A percentile compares a stretch with the other conserved stretches of the same genome.
phyloP scores from a whole-genome alignment of 176 grass and related monocot genomes.

The Paspalum vaginatum region DNA sequence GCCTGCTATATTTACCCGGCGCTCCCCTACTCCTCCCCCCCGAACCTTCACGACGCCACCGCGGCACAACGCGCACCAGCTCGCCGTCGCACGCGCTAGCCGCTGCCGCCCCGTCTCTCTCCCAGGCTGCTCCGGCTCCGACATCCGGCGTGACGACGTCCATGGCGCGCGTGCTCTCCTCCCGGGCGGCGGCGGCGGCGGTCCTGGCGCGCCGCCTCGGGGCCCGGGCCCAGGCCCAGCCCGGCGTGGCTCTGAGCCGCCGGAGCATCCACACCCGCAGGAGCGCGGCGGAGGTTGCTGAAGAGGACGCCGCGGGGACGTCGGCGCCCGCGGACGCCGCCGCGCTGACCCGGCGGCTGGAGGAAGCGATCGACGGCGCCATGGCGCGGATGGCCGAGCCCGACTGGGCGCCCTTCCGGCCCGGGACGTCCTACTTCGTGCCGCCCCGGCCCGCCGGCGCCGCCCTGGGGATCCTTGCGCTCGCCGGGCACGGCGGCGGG shows the following conservation, averaged over 20 bases:
- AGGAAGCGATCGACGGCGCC: constrained; percentile 59
- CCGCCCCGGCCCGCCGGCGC: constrained; percentile 46
- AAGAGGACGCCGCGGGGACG: constrained; percentile 29
- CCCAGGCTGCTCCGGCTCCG: neutral
- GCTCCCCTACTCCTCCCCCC: neutral
- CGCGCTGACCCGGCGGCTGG: constrained; percentile 28
- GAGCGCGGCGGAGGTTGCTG: constrained; percentile 10
- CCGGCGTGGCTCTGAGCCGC: neutral
- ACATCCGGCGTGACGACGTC: neutral
- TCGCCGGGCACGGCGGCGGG: neutral
- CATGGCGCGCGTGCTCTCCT: constrained; percentile 44
- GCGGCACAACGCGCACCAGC: neutral
- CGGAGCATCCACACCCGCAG: constrained; percentile 46
- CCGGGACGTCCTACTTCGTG: constrained; percentile 60
- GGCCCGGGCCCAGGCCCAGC: neutral
- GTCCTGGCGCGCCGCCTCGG: constrained; percentile 32
- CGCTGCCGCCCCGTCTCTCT: no score
- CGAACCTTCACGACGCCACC: constrained; percentile 32
- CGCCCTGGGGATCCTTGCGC: constrained; percentile 31
- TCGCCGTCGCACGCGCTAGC: constrained; percentile 1
- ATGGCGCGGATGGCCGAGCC: constrained; percentile 55
- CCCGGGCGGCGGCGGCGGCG: neutral
- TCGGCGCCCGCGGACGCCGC: constrained; percentile 13
- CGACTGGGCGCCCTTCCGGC: constrained; percentile 59
- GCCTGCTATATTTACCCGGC: constrained; percentile 26